Conservation (phyloP, 176 grass and related monocot species). For the Miscanthus lutarioriparius region DNA sequence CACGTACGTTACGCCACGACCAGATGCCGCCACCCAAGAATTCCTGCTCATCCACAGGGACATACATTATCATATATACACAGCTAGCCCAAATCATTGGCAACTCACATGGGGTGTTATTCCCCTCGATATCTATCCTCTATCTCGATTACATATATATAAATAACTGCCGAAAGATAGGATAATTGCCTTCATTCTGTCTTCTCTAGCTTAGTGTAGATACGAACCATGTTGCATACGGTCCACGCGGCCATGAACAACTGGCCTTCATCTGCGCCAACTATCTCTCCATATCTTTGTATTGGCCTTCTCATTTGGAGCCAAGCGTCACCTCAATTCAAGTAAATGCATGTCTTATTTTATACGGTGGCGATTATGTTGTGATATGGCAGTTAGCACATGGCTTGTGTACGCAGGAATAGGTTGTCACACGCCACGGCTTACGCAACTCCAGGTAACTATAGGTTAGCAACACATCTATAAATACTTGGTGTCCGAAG, state of each 20-base stretch:
- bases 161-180: too few species aligned
- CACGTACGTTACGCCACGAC: conserved; percentile 27
- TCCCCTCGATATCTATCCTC: neutral
- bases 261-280: conserved; percentile 17
- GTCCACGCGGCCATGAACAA: neutral
- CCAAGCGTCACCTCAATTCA: neutral
- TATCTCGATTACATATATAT: too few species aligned
- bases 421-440: conserved; percentile 18
- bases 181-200: neutral
- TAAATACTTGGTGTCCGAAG: neutral
- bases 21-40: conserved; percentile 9
- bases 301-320: neutral
- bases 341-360: neutral
- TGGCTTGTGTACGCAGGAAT: conserved; percentile 6
- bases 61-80: neutral
- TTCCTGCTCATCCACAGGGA: conserved; percentile 14
- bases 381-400: conserved; percentile 43
- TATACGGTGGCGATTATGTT: neutral
- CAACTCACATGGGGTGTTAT: conserved; percentile 34
- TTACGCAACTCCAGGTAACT: neutral
- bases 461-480: neutral
- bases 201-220: neutral
- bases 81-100: conserved; percentile 34
- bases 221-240: conserved; percentile 13
- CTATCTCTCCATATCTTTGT: neutral